Percentiles rank a stretch among this genome's conserved stretches.
Evolutionary conservation across 139 green algal genomes (phyloP).

Genomic region (Haematococcus sp.): DNA sequence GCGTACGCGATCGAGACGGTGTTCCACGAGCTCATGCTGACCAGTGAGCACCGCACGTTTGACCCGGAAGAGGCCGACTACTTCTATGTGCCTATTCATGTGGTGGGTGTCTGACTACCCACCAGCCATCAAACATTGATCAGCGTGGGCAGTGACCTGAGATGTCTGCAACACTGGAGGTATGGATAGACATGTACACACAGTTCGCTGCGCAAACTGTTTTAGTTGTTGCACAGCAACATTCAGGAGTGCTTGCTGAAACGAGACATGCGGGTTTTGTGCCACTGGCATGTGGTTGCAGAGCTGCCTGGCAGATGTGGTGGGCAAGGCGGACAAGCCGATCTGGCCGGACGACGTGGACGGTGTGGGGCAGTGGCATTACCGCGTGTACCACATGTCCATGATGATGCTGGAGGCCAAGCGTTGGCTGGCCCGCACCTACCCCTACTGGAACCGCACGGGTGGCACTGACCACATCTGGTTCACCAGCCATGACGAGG

Average conservation of each 20-base stretch:
- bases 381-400: constrained; percentile 21
- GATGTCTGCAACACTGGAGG: no score
- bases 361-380: constrained; percentile 7
- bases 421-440: constrained; percentile 23
- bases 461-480: constrained; percentile 56
- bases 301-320: constrained; percentile 10
- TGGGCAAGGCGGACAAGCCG: constrained; percentile 27
- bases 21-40: constrained; percentile 60
- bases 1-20: constrained; percentile 45
- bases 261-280: no score
- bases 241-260: no score
- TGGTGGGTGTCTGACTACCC: constrained; percentile 8
- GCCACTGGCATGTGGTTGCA: not conserved
- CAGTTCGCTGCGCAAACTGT: no score
- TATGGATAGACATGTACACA: no score
- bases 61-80: constrained; percentile 56
- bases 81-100: constrained; percentile 53
- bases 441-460: constrained; percentile 17
- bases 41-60: constrained; percentile 25
- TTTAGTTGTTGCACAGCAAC: no score
- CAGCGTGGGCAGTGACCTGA: no score
- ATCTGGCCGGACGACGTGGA: constrained; percentile 29
- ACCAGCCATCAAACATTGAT: no score
- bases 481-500: constrained; percentile 45
- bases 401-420: constrained; percentile 22